These are phyloP conservation scores for Aspergillus ochraceoroseus DNA, from an alignment of 2,329 filamentous ascomycete species.

Conservation along the genomic window DNA sequence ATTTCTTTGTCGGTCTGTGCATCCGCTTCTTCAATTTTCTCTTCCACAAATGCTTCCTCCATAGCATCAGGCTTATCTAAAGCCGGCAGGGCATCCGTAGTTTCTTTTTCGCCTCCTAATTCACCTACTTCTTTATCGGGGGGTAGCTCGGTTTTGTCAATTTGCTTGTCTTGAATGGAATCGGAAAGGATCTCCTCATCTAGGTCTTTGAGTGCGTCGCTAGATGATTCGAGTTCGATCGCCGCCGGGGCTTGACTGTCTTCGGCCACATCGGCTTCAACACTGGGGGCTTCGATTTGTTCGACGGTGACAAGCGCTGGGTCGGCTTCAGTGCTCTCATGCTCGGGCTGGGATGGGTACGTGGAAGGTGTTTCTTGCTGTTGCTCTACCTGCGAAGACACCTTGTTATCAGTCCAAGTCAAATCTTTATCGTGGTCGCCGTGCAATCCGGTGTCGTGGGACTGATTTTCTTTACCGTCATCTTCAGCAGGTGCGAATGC, in stretches of 20 bases:
- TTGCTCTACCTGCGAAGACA: conserved; percentile 44
- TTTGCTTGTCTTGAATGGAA: not conserved
- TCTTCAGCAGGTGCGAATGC: conserved; percentile 36
- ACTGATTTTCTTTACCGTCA: conserved; percentile 46
- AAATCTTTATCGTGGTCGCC: conserved; percentile 36
- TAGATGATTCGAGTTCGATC: conserved; percentile 9
- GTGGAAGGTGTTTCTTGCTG: conserved; percentile 33
- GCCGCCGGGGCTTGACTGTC: conserved; percentile 5
- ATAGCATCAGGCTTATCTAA: not conserved
- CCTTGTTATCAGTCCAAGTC: conserved; percentile 44
- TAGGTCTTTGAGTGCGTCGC: conserved; percentile 1
- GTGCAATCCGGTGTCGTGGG: conserved; percentile 38
- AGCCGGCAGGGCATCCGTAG: not conserved
- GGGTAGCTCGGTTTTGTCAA: not conserved
- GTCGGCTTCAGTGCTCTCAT: conserved; percentile 23
- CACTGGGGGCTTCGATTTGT: conserved; percentile 5
- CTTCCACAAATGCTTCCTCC: not conserved
- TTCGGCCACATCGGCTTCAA: conserved; percentile 4
- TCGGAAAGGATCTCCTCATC: not conserved
- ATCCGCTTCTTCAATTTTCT: conserved; percentile 1
- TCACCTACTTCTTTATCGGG: conserved; percentile 3
- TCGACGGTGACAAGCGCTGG: conserved; percentile 21
- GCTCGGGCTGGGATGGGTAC: conserved; percentile 31
- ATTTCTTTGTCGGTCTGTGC: conserved; percentile 1
- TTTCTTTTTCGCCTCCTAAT: not conserved